phyloP scores from a whole-genome alignment of 1,284 basidiomycete species.

The Termitomyces sp. region DNA sequence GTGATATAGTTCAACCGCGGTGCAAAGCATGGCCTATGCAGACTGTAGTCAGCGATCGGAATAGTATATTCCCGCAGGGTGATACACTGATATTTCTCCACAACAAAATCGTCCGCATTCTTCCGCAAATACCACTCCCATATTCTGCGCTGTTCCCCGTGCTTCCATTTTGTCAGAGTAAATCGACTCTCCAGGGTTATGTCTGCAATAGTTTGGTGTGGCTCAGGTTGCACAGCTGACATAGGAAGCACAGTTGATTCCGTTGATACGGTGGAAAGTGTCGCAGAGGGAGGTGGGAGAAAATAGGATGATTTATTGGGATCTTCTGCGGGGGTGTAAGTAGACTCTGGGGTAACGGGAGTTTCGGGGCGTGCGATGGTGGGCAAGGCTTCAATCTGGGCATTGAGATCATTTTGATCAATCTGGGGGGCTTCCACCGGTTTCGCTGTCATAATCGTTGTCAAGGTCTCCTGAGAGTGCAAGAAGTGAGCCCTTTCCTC shows the following conservation, averaged over 20 bases:
- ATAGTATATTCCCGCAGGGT: slow-evolving; percentile 71
- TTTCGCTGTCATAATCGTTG: slow-evolving; percentile 31
- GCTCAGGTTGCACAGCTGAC: slow-evolving; percentile 38
- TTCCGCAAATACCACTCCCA: slow-evolving; percentile 92
- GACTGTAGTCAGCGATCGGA: slow-evolving; percentile 61
- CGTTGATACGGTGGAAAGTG: slow-evolving; percentile 15
- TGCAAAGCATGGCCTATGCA: slow-evolving; percentile 65
- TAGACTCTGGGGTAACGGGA: slow-evolving; percentile 33
- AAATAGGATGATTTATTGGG: slow-evolving; percentile 29
- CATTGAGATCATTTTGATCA: slow-evolving; percentile 51
- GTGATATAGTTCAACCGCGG: slow-evolving; percentile 70
- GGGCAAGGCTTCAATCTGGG: slow-evolving; percentile 66
- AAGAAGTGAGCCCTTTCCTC: slow-evolving; percentile 60
- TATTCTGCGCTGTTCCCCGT: slow-evolving; percentile 79
- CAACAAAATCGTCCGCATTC: slow-evolving; percentile 79
- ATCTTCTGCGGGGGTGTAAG: slow-evolving; percentile 17
- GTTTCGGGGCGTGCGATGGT: slow-evolving; percentile 43
- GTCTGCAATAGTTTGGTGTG: slow-evolving; percentile 47
- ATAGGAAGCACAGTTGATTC: slow-evolving; percentile 12
- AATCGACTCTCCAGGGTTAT: slow-evolving; percentile 72
- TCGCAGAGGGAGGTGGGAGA: slow-evolving; percentile 15
- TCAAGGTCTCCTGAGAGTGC: slow-evolving; percentile 41
- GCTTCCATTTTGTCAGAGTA: slow-evolving; percentile 68
- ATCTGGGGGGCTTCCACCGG: slow-evolving; percentile 15
- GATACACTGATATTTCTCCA: slow-evolving; percentile 92